Evolutionary conservation across 192 early-diverging fungal genomes (phyloP).

Genomic region (Coemansia sp.): DNA sequence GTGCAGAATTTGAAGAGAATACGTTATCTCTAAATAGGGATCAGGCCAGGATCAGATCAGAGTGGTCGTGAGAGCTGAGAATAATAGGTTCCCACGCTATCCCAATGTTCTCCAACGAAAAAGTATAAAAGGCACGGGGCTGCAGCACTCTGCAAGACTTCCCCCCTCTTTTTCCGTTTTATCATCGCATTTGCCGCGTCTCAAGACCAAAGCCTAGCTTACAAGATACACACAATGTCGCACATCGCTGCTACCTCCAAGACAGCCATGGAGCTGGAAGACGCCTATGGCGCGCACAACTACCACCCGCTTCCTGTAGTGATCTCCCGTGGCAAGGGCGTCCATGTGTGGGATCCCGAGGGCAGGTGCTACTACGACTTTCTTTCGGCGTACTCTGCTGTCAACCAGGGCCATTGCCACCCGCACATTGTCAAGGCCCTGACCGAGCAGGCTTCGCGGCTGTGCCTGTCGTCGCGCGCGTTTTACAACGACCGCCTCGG

Average conservation of each 20-base stretch:
- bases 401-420: slow-evolving; percentile 92
- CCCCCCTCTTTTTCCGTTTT: not conserved
- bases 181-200: not conserved
- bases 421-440: slow-evolving; percentile 92
- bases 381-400: slow-evolving; percentile 73
- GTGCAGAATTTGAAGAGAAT: too few species aligned
- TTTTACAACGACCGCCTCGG: slow-evolving; percentile 97
- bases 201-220: not conserved
- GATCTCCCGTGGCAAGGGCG: slow-evolving; percentile 79
- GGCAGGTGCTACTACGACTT: slow-evolving; percentile 76
- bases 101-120: not conserved
- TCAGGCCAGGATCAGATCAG: not conserved
- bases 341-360: slow-evolving; percentile 94
- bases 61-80: not conserved
- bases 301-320: slow-evolving; percentile 98
- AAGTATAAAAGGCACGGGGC: slow-evolving; percentile 2
- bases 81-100: not conserved
- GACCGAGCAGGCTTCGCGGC: slow-evolving; percentile 80
- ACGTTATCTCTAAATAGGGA: not conserved
- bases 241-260: slow-evolving; percentile 9
- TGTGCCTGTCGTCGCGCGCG: slow-evolving; percentile 88
- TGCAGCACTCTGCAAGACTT: not conserved
- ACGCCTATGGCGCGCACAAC: slow-evolving; percentile 93
- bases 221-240: not conserved
- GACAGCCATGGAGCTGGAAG: slow-evolving; percentile 71